phyloP scores from a whole-genome alignment of 495 filamentous ascomycete species.

The Podospora fimiseda region DNA sequence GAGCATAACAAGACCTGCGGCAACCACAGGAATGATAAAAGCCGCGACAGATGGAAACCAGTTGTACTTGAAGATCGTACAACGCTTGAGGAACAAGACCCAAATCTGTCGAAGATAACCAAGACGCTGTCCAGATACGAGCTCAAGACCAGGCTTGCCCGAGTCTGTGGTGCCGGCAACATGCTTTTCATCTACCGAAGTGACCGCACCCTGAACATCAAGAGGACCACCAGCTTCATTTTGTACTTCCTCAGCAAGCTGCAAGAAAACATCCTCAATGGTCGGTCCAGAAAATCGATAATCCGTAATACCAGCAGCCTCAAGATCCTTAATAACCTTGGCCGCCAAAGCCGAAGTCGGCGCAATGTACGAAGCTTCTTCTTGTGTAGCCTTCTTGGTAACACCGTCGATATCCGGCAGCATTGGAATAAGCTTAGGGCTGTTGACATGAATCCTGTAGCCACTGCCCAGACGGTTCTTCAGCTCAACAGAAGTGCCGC shows the following conservation, averaged over 20 bases:
- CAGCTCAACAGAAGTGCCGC: slow-evolving; percentile 72
- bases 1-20: slow-evolving; percentile 66
- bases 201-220: slow-evolving; percentile 9
- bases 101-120: slow-evolving; percentile 57
- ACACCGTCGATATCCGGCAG: slow-evolving; percentile 51
- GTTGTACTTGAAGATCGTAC: slow-evolving; percentile 68
- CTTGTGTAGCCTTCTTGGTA: slow-evolving; percentile 51
- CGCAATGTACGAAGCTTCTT: slow-evolving; percentile 65
- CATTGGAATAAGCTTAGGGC: slow-evolving; percentile 34
- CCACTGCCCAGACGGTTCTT: slow-evolving; percentile 65
- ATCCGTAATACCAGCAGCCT: slow-evolving; percentile 54
- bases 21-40: slow-evolving; percentile 66
- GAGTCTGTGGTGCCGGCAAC: slow-evolving; percentile 11
- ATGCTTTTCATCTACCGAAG: slow-evolving; percentile 17
- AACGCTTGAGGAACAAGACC: slow-evolving; percentile 70
- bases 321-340: slow-evolving; percentile 58
- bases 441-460: slow-evolving; percentile 68
- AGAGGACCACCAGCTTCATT: slow-evolving; percentile 24
- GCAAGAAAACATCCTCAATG: slow-evolving; percentile 82
- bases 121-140: slow-evolving; percentile 62
- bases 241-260: slow-evolving; percentile 64
- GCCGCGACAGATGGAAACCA: slow-evolving; percentile 67
- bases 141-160: slow-evolving; percentile 41
- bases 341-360: slow-evolving; percentile 56
- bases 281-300: slow-evolving; percentile 78